Percentiles rank a stretch among this genome's conserved stretches.
Conservation (phyloP, 805 yeast species). For the Saccharomycopsis fodiens region DNA sequence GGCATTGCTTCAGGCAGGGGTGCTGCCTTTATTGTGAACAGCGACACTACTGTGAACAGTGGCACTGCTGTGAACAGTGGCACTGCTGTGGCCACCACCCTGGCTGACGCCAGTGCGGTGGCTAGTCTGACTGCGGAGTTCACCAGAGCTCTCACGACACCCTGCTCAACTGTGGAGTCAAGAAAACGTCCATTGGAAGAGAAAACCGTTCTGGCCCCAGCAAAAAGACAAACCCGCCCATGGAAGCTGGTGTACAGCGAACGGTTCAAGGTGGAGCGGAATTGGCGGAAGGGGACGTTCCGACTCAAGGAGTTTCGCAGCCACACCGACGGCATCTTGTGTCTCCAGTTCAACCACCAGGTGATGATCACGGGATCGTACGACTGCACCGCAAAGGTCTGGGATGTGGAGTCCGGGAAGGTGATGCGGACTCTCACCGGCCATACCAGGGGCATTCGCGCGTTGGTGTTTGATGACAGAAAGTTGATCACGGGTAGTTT, state of each 20-base stretch:
- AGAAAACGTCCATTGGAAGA: not conserved
- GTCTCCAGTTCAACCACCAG: conserved; percentile 77
- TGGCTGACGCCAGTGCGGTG: conserved; percentile 13
- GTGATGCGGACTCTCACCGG: conserved; percentile 73
- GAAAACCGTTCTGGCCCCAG: not conserved
- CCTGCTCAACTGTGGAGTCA: conserved; percentile 1
- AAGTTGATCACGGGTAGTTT: conserved; percentile 89
- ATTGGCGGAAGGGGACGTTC: conserved; percentile 86
- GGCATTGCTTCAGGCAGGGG: conserved; percentile 6
- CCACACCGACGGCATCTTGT: conserved; percentile 83
- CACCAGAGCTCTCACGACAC: not conserved
- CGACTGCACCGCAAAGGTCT: conserved; percentile 84
- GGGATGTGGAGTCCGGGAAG: conserved; percentile 76
- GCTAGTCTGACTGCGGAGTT: conserved; percentile 2
- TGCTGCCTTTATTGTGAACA: not conserved
- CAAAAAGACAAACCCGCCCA: conserved; percentile 52
- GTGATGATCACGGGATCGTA: conserved; percentile 85
- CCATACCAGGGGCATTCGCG: conserved; percentile 82
- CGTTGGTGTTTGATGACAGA: conserved; percentile 79
- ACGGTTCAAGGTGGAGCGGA: conserved; percentile 82
- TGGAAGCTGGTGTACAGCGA: conserved; percentile 96
- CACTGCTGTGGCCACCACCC: not conserved
- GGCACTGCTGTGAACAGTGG: conserved; percentile 21
- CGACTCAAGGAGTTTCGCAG: conserved; percentile 60
- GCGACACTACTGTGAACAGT: not conserved